phyloP scores from a whole-genome alignment of 768 basidiomycete species.

The Mycena kentingensis region DNA sequence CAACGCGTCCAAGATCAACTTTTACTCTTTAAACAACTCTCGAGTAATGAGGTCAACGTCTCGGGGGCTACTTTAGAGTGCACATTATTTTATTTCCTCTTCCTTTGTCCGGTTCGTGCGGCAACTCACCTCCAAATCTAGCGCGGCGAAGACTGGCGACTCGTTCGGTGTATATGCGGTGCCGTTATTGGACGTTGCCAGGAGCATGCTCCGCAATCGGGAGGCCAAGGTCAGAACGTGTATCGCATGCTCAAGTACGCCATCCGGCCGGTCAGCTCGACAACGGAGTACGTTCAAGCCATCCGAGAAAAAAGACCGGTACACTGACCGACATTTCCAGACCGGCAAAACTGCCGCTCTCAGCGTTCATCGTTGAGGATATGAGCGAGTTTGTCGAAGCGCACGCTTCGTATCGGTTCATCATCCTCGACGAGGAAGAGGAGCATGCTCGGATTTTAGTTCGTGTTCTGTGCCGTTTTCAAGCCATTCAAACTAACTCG shows the following conservation, averaged over 20 bases:
- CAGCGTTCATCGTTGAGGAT: constrained; percentile 89
- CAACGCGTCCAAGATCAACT: constrained; percentile 83
- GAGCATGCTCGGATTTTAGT: constrained; percentile 80
- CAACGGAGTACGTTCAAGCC: constrained; percentile 60
- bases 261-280: constrained; percentile 66
- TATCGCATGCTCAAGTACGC: constrained; percentile 86
- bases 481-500: neutral
- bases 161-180: constrained; percentile 81
- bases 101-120: constrained; percentile 11
- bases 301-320: constrained; percentile 3
- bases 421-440: constrained; percentile 84
- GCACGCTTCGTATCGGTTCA: constrained; percentile 91
- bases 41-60: constrained; percentile 66
- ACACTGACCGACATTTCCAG: constrained; percentile 27
- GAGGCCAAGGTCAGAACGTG: constrained; percentile 37
- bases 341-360: constrained; percentile 59
- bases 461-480: constrained; percentile 29
- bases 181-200: constrained; percentile 75
- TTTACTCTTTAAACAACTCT: constrained; percentile 85
- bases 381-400: constrained; percentile 91
- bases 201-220: constrained; percentile 43
- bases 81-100: constrained; percentile 49
- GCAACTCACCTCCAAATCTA: constrained; percentile 32
- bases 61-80: constrained; percentile 88
- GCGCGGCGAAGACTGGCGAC: constrained; percentile 63